phyloP scores from a whole-genome alignment of 2,329 filamentous ascomycete genomes.

The Talaromyces marneffei region DNA sequence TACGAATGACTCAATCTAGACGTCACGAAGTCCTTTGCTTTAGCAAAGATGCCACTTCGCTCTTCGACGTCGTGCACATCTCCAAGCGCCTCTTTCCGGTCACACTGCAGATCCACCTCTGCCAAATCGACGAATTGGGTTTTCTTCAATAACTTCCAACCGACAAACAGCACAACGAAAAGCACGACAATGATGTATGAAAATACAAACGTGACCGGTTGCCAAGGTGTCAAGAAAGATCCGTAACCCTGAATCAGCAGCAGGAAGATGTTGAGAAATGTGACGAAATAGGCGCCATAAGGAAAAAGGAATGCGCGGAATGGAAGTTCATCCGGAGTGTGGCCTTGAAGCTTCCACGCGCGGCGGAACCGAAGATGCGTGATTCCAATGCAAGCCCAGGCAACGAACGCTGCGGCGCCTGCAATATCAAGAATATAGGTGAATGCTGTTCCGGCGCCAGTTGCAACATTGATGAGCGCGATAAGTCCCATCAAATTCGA shows the following conservation, averaged over 20 bases:
- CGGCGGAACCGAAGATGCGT: conserved; percentile 11
- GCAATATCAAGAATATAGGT: conserved; percentile 32
- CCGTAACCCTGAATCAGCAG: conserved; percentile 10
- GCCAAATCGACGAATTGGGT: conserved; percentile 7
- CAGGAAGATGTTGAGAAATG: conserved; percentile 8
- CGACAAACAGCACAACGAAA: conserved; percentile 4
- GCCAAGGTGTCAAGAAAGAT: conserved; percentile 9
- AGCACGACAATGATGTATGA: conserved; percentile 14
- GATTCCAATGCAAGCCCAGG: conserved; percentile 11
- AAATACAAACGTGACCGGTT: conserved; percentile 12
- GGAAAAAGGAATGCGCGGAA: conserved; percentile 11
- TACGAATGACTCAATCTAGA: not conserved
- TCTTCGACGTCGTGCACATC: not conserved
- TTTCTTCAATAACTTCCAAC: conserved; percentile 10
- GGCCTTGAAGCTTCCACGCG: conserved; percentile 11
- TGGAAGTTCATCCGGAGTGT: conserved; percentile 4
- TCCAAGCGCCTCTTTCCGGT: conserved; percentile 5
- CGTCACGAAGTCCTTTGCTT: not conserved
- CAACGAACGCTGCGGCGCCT: conserved; percentile 17
- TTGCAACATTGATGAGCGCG: conserved; percentile 62
- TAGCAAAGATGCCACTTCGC: not conserved
- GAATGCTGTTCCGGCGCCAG: conserved; percentile 57
- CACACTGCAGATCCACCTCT: conserved; percentile 6
- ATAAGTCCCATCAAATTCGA: conserved; percentile 54
- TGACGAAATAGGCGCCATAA: conserved; percentile 9